Evolutionary conservation across 169 alveolate species (phyloP).

Genomic region (Cryptosporidium parvum): DNA sequence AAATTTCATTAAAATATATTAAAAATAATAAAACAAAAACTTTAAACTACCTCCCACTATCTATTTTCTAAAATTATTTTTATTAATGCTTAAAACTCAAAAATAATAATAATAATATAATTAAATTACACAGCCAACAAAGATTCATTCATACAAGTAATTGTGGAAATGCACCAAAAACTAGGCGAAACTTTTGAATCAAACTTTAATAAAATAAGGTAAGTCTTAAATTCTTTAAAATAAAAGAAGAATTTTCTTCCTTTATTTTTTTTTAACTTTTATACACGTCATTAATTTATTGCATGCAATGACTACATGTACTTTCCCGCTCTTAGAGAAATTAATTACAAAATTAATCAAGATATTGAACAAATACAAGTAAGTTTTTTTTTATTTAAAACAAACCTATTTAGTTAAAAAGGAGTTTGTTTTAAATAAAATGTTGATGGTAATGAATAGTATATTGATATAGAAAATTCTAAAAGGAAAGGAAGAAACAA

Average conservation of each 20-base stretch:
- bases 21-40: background rate
- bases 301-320: background rate
- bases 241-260: background rate
- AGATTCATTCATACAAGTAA: constrained; percentile 61
- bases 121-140: constrained; percentile 15
- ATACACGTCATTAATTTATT: background rate
- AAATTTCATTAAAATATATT: background rate
- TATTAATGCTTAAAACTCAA: background rate
- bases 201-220: constrained; percentile 63
- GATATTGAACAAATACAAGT: constrained; percentile 64
- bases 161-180: constrained; percentile 66
- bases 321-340: constrained; percentile 34
- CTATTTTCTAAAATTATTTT: background rate
- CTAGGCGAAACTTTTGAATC: constrained; percentile 50
- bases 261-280: background rate
- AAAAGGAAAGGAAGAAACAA: background rate
- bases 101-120: background rate
- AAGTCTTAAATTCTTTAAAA: background rate
- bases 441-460: background rate
- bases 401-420: too few species aligned
- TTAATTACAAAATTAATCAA: constrained; percentile 61
- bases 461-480: background rate
- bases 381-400: constrained; percentile 1
- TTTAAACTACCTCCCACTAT: too few species aligned
- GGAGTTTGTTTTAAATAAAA: background rate